Conservation (phyloP, 2,329 filamentous ascomycete species). For the Sporothrix luriei region DNA sequence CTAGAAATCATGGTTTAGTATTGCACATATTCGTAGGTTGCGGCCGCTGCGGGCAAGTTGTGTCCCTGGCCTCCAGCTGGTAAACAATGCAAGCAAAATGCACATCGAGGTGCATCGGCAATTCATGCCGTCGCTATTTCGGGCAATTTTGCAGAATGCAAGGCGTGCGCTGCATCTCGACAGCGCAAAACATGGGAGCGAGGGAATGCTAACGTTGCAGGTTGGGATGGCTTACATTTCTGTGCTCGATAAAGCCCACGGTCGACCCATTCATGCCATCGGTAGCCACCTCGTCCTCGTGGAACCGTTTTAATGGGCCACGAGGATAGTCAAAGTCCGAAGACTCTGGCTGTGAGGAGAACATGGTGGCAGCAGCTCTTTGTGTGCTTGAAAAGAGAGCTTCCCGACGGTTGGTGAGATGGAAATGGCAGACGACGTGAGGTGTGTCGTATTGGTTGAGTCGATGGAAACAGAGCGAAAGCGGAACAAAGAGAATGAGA, state of each 20-base stretch:
- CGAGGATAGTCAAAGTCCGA: constrained; percentile 44
- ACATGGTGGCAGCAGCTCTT: constrained; percentile 31
- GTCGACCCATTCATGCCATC: constrained; percentile 43
- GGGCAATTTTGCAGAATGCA: not conserved
- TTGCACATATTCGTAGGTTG: not conserved
- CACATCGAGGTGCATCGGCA: not conserved
- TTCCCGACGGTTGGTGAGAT: not conserved
- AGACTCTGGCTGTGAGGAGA: constrained; percentile 25
- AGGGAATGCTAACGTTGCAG: not conserved
- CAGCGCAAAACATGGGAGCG: not conserved
- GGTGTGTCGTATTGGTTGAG: constrained; percentile 7
- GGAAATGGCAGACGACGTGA: not conserved
- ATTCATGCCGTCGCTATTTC: not conserved
- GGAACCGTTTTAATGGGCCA: constrained; percentile 49
- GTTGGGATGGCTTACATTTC: constrained; percentile 48
- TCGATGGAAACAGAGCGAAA: constrained; percentile 15
- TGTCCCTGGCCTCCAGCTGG: not conserved
- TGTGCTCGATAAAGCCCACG: constrained; percentile 54
- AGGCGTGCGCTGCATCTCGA: not conserved
- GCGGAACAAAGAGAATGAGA: constrained; percentile 5
- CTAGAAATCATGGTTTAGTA: constrained; percentile 40
- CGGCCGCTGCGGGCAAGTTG: not conserved
- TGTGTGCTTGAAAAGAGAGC: constrained; percentile 3
- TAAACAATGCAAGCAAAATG: not conserved
- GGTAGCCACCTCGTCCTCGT: constrained; percentile 49